Evolutionary conservation across 139 green algal genomes (phyloP).

Genomic region (Coelastrella sp.): DNA sequence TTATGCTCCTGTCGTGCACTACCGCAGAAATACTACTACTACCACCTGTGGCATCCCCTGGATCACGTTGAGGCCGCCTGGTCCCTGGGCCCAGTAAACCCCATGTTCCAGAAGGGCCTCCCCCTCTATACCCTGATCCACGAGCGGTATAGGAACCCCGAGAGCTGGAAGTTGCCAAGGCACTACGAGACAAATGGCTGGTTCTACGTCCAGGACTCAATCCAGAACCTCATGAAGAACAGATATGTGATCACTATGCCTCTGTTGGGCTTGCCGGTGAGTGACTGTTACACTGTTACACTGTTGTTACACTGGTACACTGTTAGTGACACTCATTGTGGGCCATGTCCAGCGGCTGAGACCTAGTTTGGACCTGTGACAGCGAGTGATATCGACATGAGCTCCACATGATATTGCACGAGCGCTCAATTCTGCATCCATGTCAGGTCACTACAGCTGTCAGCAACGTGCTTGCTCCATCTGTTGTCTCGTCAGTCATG

Average conservation of each 20-base stretch:
- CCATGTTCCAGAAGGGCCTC: neutral
- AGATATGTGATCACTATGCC: constrained; percentile 41
- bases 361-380: no score
- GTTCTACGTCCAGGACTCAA: constrained; percentile 35
- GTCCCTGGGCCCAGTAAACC: constrained; percentile 4
- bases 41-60: constrained; percentile 49
- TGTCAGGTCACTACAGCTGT: no score
- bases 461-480: no score
- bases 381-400: no score
- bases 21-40: constrained; percentile 47
- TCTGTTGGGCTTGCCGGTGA: constrained; percentile 39
- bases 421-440: no score
- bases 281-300: neutral
- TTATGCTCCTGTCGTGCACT: neutral
- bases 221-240: constrained; percentile 31
- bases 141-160: constrained; percentile 27
- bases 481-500: no score
- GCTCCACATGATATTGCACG: no score
- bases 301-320: no score
- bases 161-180: neutral
- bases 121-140: constrained; percentile 42
- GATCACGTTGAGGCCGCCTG: constrained; percentile 42
- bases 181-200: constrained; percentile 50
- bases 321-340: no score
- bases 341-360: no score